A percentile compares a stretch with the other conserved stretches of the same genome.
Conservation (phyloP, 2,329 filamentous ascomycete genomes). For the Pyrenochaeta sp. region DNA sequence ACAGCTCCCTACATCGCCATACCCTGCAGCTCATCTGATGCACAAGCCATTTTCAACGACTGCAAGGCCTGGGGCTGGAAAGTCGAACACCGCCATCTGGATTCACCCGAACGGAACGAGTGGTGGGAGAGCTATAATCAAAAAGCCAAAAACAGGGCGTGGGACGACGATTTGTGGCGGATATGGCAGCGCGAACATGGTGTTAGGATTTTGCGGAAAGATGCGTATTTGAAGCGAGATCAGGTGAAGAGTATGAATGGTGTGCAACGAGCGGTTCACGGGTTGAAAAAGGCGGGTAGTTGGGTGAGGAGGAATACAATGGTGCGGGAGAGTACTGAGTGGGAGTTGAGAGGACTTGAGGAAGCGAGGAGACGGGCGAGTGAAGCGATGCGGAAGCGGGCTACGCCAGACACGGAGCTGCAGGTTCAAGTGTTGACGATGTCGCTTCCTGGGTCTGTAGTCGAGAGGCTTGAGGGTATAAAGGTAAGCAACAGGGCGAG, state of each 20-base stretch:
- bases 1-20: conserved; percentile 8
- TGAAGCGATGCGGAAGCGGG: background rate
- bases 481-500: background rate
- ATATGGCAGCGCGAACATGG: conserved; percentile 13
- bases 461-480: background rate
- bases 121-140: conserved; percentile 3
- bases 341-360: background rate
- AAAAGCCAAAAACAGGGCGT: background rate
- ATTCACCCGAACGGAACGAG: background rate
- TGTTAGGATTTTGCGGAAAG: conserved; percentile 1
- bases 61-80: conserved; percentile 7
- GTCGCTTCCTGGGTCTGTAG: background rate
- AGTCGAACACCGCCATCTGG: background rate
- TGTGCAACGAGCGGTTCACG: background rate
- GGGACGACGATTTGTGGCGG: conserved; percentile 7
- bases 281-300: background rate
- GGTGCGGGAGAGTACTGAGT: background rate
- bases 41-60: conserved; percentile 10
- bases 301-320: background rate
- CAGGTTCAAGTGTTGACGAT: background rate
- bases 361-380: background rate
- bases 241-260: background rate
- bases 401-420: background rate
- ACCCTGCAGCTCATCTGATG: background rate
- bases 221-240: background rate